These are phyloP conservation scores for Rhodotorula graminis DNA, from an alignment of 768 basidiomycete genomes.

Conservation along the genomic window DNA sequence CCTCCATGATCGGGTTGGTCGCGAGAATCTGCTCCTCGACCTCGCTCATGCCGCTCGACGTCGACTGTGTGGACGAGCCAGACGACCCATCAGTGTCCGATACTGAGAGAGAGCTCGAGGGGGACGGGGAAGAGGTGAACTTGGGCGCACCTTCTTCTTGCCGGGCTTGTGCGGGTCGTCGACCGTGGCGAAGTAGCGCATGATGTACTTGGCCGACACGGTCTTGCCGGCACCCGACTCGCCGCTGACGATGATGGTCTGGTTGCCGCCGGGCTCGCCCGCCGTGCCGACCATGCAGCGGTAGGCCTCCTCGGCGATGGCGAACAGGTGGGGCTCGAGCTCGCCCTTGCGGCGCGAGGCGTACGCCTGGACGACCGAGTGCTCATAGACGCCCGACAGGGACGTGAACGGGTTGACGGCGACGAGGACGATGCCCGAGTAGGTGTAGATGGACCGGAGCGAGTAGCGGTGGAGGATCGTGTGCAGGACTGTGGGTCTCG, in stretches of 20 bases:
- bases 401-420: constrained; percentile 98
- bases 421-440: constrained; percentile 96
- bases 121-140: neutral
- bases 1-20: constrained; percentile 98
- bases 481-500: constrained; percentile 66
- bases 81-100: neutral
- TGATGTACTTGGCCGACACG: constrained; percentile 98
- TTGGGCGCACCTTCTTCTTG: constrained; percentile 37
- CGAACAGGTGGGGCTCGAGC: constrained; percentile 94
- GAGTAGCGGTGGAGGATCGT: constrained; percentile 95
- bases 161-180: constrained; percentile 66
- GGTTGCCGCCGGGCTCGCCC: constrained; percentile 58
- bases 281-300: constrained; percentile 87
- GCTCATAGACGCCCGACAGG: constrained; percentile 85
- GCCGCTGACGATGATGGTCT: constrained; percentile 97
- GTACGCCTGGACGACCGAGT: constrained; percentile 95
- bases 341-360: constrained; percentile 86
- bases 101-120: neutral
- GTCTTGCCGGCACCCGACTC: constrained; percentile 99
- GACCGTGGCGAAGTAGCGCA: constrained; percentile 96
- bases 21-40: constrained; percentile 96
- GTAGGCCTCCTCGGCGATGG: constrained; percentile 98
- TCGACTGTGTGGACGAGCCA: constrained; percentile 10
- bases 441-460: constrained; percentile 96
- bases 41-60: constrained; percentile 61